Conservation (phyloP, 805 yeast genomes). For the Millerago galiae region DNA sequence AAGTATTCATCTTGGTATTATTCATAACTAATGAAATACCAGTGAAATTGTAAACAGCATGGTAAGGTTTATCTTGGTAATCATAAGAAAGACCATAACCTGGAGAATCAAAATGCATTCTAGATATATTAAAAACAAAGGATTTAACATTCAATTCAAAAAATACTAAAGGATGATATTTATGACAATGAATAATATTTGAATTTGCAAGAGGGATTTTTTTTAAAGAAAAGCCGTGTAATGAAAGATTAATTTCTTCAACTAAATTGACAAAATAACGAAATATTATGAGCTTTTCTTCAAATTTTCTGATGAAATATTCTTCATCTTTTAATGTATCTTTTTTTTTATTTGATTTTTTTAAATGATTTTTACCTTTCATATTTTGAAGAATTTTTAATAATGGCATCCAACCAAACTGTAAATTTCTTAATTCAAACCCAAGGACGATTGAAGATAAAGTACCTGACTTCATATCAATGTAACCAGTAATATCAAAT, state of each 20-base stretch:
- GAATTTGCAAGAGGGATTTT: constrained; percentile 19
- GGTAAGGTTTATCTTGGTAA: constrained; percentile 37
- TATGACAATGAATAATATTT: constrained; percentile 14
- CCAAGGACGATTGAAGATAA: constrained; percentile 13
- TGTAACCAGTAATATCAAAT: constrained; percentile 12
- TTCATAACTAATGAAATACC: constrained; percentile 28
- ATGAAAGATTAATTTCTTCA: constrained; percentile 13
- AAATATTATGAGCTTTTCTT: constrained; percentile 7
- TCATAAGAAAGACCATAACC: constrained; percentile 41
- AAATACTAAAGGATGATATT: constrained; percentile 19
- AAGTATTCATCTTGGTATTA: constrained; percentile 13
- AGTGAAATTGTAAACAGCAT: constrained; percentile 31
- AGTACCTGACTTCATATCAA: constrained; percentile 16
- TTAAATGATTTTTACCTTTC: background rate
- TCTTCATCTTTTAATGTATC: constrained; percentile 7
- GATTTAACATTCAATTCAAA: constrained; percentile 18
- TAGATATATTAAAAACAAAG: constrained; percentile 19
- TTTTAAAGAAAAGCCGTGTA: constrained; percentile 14
- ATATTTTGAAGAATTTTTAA: constrained; percentile 6
- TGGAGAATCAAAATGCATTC: constrained; percentile 31
- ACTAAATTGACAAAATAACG: constrained; percentile 13
- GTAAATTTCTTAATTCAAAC: constrained; percentile 15
- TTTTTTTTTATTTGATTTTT: background rate
- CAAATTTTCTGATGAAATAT: constrained; percentile 9
- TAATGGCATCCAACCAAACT: constrained; percentile 12